phyloP scores from a whole-genome alignment of 2,329 filamentous ascomycete genomes.

The Hymenotorrendiella dingleyae region DNA sequence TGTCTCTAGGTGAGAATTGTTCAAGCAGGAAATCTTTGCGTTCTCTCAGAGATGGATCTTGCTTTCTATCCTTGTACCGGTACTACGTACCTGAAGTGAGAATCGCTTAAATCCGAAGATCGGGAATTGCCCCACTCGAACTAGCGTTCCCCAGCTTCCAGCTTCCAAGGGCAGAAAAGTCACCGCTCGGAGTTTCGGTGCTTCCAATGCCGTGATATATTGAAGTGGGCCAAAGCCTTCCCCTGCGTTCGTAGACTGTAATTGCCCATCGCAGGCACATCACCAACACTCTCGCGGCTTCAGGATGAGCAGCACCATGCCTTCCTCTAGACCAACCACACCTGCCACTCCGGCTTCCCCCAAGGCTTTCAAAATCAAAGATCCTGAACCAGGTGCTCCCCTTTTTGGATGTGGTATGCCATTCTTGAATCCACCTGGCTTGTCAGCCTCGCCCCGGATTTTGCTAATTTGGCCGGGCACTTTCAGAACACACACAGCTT shows the following conservation, averaged over 20 bases:
- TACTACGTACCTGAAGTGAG: too few species aligned
- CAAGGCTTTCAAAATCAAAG: constrained; percentile 45
- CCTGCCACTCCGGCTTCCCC: constrained; percentile 24
- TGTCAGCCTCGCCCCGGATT: constrained; percentile 12
- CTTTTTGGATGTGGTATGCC: constrained; percentile 58
- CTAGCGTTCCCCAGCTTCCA: too few species aligned
- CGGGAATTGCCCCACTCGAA: too few species aligned
- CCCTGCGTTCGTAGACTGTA: background rate
- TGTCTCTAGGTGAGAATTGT: too few species aligned
- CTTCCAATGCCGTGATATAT: too few species aligned
- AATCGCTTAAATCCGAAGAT: too few species aligned
- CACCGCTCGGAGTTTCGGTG: too few species aligned
- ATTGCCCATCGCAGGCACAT: background rate
- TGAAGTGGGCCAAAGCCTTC: constrained; percentile 2
- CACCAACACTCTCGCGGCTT: constrained; percentile 1
- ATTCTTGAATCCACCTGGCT: constrained; percentile 2
- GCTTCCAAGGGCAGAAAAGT: background rate
- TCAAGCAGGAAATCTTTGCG: too few species aligned
- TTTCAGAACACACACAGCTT: constrained; percentile 63
- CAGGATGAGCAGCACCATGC: constrained; percentile 20
- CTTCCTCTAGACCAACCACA: constrained; percentile 26
- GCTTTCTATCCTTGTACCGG: too few species aligned
- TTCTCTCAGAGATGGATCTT: too few species aligned
- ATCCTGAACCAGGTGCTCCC: constrained; percentile 51
- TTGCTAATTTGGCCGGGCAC: constrained; percentile 11